phyloP scores from a whole-genome alignment of 345 rosid species.

The Salix udensis region DNA sequence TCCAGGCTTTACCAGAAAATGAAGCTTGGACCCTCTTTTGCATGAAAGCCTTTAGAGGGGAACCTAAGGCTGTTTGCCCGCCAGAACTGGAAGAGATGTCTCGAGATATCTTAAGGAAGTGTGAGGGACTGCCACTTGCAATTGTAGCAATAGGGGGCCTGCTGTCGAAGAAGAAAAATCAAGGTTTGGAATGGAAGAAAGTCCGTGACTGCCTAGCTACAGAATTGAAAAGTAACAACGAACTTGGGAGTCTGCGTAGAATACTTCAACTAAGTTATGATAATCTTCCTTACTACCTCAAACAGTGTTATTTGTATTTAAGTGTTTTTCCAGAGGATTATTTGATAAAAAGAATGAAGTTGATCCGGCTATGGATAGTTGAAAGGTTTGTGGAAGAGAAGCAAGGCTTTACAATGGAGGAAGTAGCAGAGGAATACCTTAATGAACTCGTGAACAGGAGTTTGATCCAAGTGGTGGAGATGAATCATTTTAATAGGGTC shows the following conservation, averaged over 20 bases:
- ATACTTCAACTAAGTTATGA: constrained; percentile 1
- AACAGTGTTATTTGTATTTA: constrained; percentile 7
- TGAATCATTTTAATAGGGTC: background rate
- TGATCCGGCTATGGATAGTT: constrained; percentile 7
- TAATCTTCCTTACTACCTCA: constrained; percentile 1
- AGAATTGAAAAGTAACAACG: background rate
- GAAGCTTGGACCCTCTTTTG: constrained; percentile 9
- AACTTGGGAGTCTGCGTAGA: background rate
- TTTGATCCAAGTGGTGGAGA: constrained; percentile 8
- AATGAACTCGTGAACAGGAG: constrained; percentile 14
- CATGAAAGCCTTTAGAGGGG: constrained; percentile 10
- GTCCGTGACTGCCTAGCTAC: background rate
- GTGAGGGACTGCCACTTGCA: constrained; percentile 18
- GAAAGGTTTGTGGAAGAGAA: constrained; percentile 9
- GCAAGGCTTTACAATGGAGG: background rate
- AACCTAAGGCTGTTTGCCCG: constrained; percentile 2
- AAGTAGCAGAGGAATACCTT: constrained; percentile 10
- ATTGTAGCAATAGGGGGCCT: constrained; percentile 6
- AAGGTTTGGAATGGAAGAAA: constrained; percentile 7
- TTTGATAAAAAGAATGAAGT: background rate
- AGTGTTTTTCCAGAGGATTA: constrained; percentile 13
- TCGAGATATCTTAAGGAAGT: background rate
- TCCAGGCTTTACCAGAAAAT: background rate
- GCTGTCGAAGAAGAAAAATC: constrained; percentile 1
- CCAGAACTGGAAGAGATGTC: constrained; percentile 1